phyloP scores from a whole-genome alignment of 2,329 filamentous ascomycete species.

The Xylaria sp. region DNA sequence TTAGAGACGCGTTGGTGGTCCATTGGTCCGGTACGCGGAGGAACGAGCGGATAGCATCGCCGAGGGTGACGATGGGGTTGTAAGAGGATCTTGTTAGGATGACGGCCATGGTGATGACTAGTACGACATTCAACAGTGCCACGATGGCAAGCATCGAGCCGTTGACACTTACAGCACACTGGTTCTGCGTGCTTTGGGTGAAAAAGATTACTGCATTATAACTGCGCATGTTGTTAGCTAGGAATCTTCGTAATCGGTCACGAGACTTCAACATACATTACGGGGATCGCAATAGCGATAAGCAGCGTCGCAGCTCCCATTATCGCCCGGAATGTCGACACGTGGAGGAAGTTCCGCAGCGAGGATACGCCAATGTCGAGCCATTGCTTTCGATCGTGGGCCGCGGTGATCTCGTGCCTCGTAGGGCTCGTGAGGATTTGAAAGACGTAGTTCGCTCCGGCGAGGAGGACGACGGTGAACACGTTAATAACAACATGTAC shows the following conservation, averaged over 20 bases:
- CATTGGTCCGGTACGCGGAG: conserved; percentile 45
- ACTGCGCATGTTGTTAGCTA: conserved; percentile 46
- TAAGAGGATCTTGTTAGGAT: conserved; percentile 44
- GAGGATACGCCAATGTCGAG: conserved; percentile 66
- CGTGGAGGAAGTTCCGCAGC: conserved; percentile 58
- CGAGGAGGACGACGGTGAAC: conserved; percentile 56
- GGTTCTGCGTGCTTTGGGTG: conserved; percentile 48
- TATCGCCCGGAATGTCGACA: conserved; percentile 54
- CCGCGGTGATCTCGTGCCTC: conserved; percentile 58
- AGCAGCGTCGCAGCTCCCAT: conserved; percentile 55
- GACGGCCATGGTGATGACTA: conserved; percentile 45
- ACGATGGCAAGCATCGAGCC: conserved; percentile 56
- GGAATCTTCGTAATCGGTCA: background rate
- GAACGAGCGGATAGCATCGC: conserved; percentile 50
- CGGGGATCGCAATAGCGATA: conserved; percentile 57
- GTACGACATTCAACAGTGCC: conserved; percentile 45
- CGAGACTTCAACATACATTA: conserved; percentile 57
- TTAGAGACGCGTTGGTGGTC: conserved; percentile 55
- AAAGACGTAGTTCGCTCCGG: conserved; percentile 63
- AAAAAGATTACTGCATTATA: conserved; percentile 64
- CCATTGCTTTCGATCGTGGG: conserved; percentile 59
- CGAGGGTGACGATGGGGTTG: conserved; percentile 48
- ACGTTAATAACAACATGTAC: conserved; percentile 59
- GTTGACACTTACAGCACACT: conserved; percentile 57
- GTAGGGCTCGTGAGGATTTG: conserved; percentile 66